phyloP scores from a whole-genome alignment of 1,139 yeast genomes.

The Arxiozyma heterogenica region DNA sequence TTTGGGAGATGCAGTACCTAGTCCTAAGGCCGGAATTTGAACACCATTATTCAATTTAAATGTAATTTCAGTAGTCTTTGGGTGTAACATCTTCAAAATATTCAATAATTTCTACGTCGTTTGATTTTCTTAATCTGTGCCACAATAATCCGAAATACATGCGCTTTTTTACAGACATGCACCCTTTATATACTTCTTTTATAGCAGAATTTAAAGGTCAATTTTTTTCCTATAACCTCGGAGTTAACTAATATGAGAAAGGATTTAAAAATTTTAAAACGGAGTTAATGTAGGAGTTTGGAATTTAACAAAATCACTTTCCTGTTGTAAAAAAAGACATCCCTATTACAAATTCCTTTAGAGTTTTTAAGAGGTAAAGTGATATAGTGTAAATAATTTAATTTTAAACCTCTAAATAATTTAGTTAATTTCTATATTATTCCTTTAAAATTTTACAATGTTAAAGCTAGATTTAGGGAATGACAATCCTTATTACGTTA shows the following conservation, averaged over 20 bases:
- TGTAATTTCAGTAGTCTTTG: constrained; percentile 28
- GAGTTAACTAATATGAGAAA: background rate
- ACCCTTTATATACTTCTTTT: background rate
- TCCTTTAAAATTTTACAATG: too few species aligned
- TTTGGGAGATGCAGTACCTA: constrained; percentile 48
- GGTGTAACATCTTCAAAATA: constrained; percentile 14
- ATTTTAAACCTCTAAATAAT: too few species aligned
- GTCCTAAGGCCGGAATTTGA: constrained; percentile 48
- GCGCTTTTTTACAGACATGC: background rate
- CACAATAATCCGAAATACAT: background rate
- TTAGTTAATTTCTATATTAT: too few species aligned
- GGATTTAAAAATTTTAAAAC: background rate
- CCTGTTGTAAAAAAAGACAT: background rate
- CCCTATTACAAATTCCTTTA: background rate
- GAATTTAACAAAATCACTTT: background rate
- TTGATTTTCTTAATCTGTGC: background rate
- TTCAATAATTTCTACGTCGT: too few species aligned
- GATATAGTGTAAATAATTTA: too few species aligned
- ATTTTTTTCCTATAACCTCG: background rate
- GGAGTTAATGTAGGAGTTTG: background rate
- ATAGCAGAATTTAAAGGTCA: too few species aligned
- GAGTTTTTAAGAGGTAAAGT: background rate
- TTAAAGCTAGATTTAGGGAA: too few species aligned
- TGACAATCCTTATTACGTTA: background rate
- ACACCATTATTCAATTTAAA: constrained; percentile 43